Conservation (phyloP, 2,329 filamentous ascomycete genomes). For the Ceratocystis ficicola region DNA sequence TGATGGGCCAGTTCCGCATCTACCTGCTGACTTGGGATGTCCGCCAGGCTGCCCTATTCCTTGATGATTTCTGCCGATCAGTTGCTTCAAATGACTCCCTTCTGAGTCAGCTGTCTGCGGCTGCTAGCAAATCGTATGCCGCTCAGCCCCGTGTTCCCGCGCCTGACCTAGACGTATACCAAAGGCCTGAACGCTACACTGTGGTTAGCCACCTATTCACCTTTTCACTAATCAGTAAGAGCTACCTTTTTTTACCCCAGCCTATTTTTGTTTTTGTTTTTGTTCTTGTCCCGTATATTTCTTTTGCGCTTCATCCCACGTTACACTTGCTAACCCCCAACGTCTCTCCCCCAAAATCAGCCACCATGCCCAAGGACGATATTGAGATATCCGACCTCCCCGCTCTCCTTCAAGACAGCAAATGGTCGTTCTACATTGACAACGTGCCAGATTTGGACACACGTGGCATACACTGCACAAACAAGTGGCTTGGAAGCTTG, state of each 20-base stretch:
- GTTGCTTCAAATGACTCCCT: conserved; percentile 42
- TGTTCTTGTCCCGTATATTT: neutral
- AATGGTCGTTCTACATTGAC: conserved; percentile 63
- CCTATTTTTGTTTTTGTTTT: neutral
- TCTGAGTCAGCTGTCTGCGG: conserved; percentile 46
- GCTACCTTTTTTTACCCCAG: neutral
- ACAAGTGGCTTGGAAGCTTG: conserved; percentile 57
- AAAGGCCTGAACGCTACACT: conserved; percentile 56
- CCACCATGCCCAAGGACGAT: conserved; percentile 48
- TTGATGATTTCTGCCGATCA: conserved; percentile 45
- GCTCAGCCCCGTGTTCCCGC: conserved; percentile 45
- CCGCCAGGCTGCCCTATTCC: conserved; percentile 42
- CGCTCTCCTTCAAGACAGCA: conserved; percentile 47
- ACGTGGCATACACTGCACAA: conserved; percentile 43
- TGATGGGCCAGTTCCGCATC: conserved; percentile 64
- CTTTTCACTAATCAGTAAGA: conserved; percentile 53
- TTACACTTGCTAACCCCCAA: neutral
- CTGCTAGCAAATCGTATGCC: conserved; percentile 50
- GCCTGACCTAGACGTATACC: conserved; percentile 49
- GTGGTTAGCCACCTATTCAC: conserved; percentile 57
- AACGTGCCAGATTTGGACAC: conserved; percentile 46
- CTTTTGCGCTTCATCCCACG: neutral
- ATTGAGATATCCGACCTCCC: conserved; percentile 58
- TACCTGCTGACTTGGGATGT: conserved; percentile 59
- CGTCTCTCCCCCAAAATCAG: conserved; percentile 26